A percentile compares a stretch with the other conserved stretches of the same genome.
Conservation (phyloP, 2,329 filamentous ascomycete species). For the Clarireedia monteithiana region DNA sequence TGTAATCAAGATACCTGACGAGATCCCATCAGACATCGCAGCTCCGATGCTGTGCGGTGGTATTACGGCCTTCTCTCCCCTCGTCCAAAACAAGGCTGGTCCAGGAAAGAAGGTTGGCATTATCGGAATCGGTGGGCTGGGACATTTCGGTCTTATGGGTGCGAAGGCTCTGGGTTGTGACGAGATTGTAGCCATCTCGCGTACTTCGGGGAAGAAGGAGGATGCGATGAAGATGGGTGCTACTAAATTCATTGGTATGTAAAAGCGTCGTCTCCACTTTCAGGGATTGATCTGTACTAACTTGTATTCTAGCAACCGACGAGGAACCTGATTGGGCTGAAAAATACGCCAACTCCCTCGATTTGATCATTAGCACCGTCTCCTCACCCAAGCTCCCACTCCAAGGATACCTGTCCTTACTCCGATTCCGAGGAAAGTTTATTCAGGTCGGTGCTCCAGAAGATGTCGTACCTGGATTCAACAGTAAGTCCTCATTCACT, state of each 20-base stretch:
- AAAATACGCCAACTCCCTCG: conserved; percentile 42
- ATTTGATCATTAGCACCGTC: conserved; percentile 53
- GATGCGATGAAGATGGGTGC: conserved; percentile 58
- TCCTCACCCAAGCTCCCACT: conserved; percentile 54
- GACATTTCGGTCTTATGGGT: conserved; percentile 66
- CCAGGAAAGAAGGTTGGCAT: conserved; percentile 66
- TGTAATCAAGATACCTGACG: conserved; percentile 49
- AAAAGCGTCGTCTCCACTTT: too few relatives aligned
- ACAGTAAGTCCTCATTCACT: conserved; percentile 23
- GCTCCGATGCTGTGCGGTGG: conserved; percentile 73
- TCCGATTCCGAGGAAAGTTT: conserved; percentile 52
- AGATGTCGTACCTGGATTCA: conserved; percentile 44
- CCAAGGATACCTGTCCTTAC: conserved; percentile 49
- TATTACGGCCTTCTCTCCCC: conserved; percentile 63
- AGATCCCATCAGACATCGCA: conserved; percentile 39
- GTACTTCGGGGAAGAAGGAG: conserved; percentile 47
- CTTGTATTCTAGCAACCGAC: conserved; percentile 29
- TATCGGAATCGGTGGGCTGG: conserved; percentile 57
- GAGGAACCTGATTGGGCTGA: conserved; percentile 53
- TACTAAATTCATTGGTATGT: conserved; percentile 37
- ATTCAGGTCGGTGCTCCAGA: conserved; percentile 63
- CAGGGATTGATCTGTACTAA: not conserved
- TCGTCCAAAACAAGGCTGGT: conserved; percentile 58
- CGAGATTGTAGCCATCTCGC: conserved; percentile 55
- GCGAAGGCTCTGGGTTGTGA: conserved; percentile 64